Conservation (phyloP, 164 flowering plant genomes). For the Magnolia officinalis region DNA sequence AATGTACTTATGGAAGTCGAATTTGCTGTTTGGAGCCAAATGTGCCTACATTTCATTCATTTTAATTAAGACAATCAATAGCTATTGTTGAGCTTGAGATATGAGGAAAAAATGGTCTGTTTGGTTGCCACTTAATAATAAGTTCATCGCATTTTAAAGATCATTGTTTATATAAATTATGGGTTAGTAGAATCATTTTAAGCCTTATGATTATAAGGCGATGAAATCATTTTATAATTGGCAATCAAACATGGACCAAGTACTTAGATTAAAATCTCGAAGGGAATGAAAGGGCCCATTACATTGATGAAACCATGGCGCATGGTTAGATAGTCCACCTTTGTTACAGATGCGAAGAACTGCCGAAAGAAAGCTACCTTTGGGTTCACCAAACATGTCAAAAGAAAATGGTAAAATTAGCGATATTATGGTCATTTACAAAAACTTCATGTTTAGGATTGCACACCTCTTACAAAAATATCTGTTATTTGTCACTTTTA, state of each 20-base stretch:
- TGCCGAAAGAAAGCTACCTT: constrained; percentile 75
- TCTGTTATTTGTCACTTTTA: background rate
- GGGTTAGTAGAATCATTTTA: background rate
- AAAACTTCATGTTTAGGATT: too few species aligned
- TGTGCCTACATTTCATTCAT: constrained; percentile 48
- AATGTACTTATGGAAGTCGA: constrained; percentile 70
- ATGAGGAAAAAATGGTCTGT: background rate
- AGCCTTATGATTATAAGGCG: background rate
- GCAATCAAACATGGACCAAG: background rate
- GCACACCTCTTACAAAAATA: background rate
- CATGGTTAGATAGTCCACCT: constrained; percentile 67
- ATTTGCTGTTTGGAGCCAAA: constrained; percentile 59
- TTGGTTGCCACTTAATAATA: background rate
- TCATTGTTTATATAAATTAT: too few species aligned
- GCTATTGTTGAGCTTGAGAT: too few species aligned
- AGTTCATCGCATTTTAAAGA: too few species aligned
- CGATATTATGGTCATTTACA: background rate
- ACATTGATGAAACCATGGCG: constrained; percentile 70
- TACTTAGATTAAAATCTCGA: background rate
- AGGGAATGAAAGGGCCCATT: constrained; percentile 3
- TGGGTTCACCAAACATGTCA: background rate
- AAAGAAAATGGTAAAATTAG: background rate
- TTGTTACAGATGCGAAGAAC: constrained; percentile 54
- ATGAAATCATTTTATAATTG: background rate
- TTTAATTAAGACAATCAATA: background rate